Evolutionary conservation across 169 alveolate species (phyloP).

Genomic region (Cryptosporidium muris): DNA sequence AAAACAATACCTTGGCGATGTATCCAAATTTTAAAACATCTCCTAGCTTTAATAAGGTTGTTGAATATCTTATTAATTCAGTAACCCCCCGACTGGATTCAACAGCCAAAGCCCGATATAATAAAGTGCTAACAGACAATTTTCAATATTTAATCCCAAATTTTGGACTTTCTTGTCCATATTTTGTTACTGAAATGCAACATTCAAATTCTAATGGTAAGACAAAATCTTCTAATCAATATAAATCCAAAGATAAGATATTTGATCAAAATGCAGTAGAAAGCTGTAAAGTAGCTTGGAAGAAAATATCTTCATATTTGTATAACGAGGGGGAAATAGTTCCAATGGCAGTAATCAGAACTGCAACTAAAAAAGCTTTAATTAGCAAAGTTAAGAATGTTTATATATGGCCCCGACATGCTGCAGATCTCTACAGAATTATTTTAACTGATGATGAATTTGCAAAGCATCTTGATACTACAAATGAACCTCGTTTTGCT

Average conservation of each 20-base stretch:
- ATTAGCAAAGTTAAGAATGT: constrained; percentile 1
- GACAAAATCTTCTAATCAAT: not conserved
- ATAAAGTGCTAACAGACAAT: not conserved
- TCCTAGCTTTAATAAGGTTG: constrained; percentile 35
- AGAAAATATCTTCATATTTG: constrained; percentile 59
- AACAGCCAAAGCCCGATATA: not conserved
- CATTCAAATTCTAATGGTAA: not conserved
- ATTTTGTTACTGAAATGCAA: constrained; percentile 10
- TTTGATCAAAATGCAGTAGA: constrained; percentile 25
- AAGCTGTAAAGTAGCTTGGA: constrained; percentile 64
- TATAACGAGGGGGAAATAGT: constrained; percentile 48
- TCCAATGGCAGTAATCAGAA: constrained; percentile 50
- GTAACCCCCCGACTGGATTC: not conserved
- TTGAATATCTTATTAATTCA: constrained; percentile 12
- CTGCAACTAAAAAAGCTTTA: constrained; percentile 43
- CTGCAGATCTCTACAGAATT: constrained; percentile 5
- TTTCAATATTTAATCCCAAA: constrained; percentile 23
- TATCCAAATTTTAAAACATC: constrained; percentile 52
- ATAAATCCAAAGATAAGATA: not conserved
- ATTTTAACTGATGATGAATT: constrained; percentile 1
- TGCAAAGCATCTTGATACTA: constrained; percentile 17
- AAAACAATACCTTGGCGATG: constrained; percentile 10
- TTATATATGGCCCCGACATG: constrained; percentile 57
- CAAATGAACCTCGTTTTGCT: constrained; percentile 36
- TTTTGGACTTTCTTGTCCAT: constrained; percentile 65